These are phyloP conservation scores for Schoenoplectus tabernaemontani DNA, from an alignment of 202 grass and related monocot genomes.

Conservation along the genomic window DNA sequence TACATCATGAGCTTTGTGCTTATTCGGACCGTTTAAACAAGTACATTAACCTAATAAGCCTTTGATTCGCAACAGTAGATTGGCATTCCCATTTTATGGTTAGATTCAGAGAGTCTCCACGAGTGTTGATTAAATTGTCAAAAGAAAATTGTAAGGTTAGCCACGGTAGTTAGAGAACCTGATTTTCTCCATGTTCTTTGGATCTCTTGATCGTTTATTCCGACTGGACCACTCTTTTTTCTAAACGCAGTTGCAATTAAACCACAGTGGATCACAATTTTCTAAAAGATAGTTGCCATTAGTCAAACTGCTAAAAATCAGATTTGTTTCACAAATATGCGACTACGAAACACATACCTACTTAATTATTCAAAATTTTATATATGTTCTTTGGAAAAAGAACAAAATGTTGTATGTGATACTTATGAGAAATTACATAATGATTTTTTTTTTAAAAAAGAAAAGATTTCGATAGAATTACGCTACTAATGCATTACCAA, in stretches of 20 bases:
- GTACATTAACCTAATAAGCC: background rate
- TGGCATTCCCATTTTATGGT: background rate
- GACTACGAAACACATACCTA: background rate
- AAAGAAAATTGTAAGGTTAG: background rate
- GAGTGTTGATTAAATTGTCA: background rate
- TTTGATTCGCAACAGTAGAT: background rate
- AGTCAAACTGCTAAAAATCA: background rate
- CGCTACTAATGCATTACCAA: too few species aligned
- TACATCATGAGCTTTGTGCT: background rate
- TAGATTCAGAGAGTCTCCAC: background rate
- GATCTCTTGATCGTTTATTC: conserved; percentile 8
- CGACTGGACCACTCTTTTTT: background rate
- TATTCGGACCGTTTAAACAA: background rate
- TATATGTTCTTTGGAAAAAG: background rate
- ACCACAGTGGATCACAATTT: background rate
- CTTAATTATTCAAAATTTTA: background rate
- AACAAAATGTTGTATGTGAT: background rate
- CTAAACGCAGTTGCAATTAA: background rate
- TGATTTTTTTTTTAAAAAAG: background rate
- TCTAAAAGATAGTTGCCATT: conserved; percentile 4
- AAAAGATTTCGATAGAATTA: too few species aligned
- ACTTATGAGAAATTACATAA: background rate
- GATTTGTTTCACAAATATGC: background rate
- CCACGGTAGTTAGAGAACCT: background rate
- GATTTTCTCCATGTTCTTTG: conserved; percentile 13